Base-by-base conservation (phyloP, 2,329 filamentous ascomycete species). In the Trichophyton schoenleinii region DNA sequence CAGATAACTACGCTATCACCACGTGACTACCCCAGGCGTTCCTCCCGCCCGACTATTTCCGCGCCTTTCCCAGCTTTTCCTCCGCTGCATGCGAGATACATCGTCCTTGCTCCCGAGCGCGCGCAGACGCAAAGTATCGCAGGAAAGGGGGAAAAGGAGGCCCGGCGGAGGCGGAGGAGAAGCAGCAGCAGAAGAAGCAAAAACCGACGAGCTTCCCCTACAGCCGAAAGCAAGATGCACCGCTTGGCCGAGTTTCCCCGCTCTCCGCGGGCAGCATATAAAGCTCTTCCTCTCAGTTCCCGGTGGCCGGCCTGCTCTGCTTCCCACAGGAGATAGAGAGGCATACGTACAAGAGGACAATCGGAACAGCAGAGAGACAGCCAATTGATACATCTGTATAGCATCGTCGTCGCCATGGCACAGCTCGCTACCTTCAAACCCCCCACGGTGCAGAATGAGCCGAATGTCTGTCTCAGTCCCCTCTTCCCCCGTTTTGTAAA, bases 391-490 rank as follows among this genome's bases (percentile, higher is more conserved):
- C 18, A 22, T 18, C 44, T 28, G 25, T 28, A 53, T 34, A 53
- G 4, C 49, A 25, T 53, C 49, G 31, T 44, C 28, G 63, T 62
- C 49, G 31, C 34, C 28, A 64, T 62, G 61, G 69, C 85, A 62
- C 87, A 85, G 6, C 80, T 95, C 65, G 91, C 91, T 58, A 81
- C 84, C 64, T 97, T 96, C 82, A 92, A 89, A 79, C 83, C 91
- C 59, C 94, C 94, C 58, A 85, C 85, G 65, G 84, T 96, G 68
- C 79, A 83, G 72, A 99, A 99, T 73, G 94, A 99, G 78, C 90
- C 90, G n/a, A 99, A 96, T 73, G 91, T 96, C 76, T 74, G 89
- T 44, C 4, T 3, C n/a, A 44, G 11, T 80, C 38, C 41, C 15
- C 58, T 34, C 9, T 46, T 46, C 36, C 28, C 20, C 22, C 22